Evolutionary conservation across 768 basidiomycete species (phyloP), one percentile per base, ranked within the genome.

Genomic region (Macrocybe gigantea): DNA sequence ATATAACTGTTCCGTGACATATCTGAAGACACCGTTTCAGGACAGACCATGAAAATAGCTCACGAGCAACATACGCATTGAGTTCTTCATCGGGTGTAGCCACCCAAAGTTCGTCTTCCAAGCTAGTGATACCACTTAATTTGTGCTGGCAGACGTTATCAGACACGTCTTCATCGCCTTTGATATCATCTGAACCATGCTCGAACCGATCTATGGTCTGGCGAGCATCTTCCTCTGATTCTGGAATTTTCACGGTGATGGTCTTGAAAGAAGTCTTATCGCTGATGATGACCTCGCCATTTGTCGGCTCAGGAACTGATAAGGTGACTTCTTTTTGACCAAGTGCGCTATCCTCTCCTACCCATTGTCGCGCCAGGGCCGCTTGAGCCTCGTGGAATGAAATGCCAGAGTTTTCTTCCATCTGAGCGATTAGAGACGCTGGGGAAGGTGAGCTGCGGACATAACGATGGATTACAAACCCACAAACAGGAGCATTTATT

Each of bases 131-230:
- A 56, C 87, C 85, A 44, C 70, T 64, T 55, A 94, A 54, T 61
- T 83, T 80, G 57, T 96, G 92, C 62, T 93, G 92, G 13, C 80
- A 72, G 38, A 97, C 89, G 37, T 76, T 82, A 65, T 92, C 89
- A 30, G 82, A 63, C 14, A 93, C 88, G 33, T 67, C 59, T 34
- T 77, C 77, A 58, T 90, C 82, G 6, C 68, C 72, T 12, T 79
- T 67, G 31, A 83, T 58, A 5, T 59, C 64, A 32, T 62, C 61
- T 13, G 86, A 85, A 3, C 78, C 89, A 6, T 65, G 56, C 65
- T 95, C 80, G 63, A 94, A 99, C 38, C 71, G 66, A 22, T 22
- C 22, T 22, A 22, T 22, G 22, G 22, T 22, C 22, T 22, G 22
- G 22, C 22, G 22, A 22, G 22, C 1, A 22, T 22, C 22, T 56